Percentiles rank a stretch among this genome's conserved stretches.
phyloP scores from a whole-genome alignment of 192 early-diverging fungal species.

The Entomortierella lignicola region DNA sequence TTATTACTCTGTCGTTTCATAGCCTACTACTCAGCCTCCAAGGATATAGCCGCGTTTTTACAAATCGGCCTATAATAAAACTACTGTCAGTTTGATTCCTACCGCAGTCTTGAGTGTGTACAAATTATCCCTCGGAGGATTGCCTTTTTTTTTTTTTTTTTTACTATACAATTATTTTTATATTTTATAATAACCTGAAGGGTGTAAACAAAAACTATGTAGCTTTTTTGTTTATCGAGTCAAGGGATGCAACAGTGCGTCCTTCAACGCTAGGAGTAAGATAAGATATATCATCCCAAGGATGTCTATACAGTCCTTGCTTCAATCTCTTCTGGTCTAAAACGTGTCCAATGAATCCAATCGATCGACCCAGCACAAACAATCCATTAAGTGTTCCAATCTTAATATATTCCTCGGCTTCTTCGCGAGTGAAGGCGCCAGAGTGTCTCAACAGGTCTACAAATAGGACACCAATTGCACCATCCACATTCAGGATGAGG shows the following conservation, averaged over 20 bases:
- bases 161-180: too few species aligned
- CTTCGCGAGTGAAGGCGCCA: slow-evolving; percentile 92
- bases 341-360: slow-evolving; percentile 98
- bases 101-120: too few species aligned
- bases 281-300: slow-evolving; percentile 97
- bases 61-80: too few species aligned
- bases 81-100: too few species aligned
- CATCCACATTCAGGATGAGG: slow-evolving; percentile 95
- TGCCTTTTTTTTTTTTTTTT: too few species aligned
- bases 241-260: slow-evolving; percentile 51
- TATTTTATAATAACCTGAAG: too few species aligned
- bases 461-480: slow-evolving; percentile 94
- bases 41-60: too few species aligned
- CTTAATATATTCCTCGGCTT: slow-evolving; percentile 95
- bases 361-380: slow-evolving; percentile 94
- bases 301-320: slow-evolving; percentile 98
- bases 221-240: slow-evolving; percentile 53
- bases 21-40: too few species aligned
- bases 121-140: too few species aligned
- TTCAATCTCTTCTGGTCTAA: slow-evolving; percentile 98
- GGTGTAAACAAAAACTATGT: slow-evolving; percentile 21
- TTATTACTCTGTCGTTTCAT: too few species aligned
- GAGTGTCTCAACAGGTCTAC: slow-evolving; percentile 94
- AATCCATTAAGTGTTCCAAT: slow-evolving; percentile 97
- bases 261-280: slow-evolving; percentile 67